Conservation (phyloP, 2,329 filamentous ascomycete species). For the Pyrenophora teres region DNA sequence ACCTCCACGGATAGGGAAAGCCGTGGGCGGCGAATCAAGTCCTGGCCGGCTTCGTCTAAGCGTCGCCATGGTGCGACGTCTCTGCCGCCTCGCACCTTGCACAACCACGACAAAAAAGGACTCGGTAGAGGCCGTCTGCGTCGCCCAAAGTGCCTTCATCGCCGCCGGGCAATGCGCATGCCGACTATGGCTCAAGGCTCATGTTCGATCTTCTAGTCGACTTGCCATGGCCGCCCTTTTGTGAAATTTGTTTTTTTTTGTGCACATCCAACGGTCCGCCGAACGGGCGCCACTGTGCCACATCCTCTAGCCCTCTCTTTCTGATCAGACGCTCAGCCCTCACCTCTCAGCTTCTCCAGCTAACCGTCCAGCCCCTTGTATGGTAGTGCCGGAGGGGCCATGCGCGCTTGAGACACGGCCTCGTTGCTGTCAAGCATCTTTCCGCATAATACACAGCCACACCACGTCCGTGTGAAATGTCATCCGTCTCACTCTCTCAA, state of each 20-base stretch:
- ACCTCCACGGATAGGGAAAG: background rate
- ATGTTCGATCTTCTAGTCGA: conserved; percentile 3
- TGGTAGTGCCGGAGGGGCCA: background rate
- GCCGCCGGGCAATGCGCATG: conserved; percentile 11
- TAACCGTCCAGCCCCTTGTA: background rate
- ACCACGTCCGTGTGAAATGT: background rate
- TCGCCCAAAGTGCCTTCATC: conserved; percentile 5
- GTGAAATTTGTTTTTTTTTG: background rate
- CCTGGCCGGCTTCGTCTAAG: conserved; percentile 11
- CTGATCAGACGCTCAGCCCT: conserved; percentile 12
- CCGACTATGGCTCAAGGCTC: background rate
- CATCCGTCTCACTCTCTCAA: conserved; percentile 6
- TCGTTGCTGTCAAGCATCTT: conserved; percentile 10
- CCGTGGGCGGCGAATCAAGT: conserved; percentile 7
- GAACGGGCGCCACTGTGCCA: conserved; percentile 4
- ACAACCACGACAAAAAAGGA: background rate
- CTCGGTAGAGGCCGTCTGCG: no score
- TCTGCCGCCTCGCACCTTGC: no score
- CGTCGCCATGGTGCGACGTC: conserved; percentile 12
- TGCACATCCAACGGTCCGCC: conserved; percentile 9
- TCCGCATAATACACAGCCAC: conserved; percentile 21
- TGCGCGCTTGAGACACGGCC: conserved; percentile 12
- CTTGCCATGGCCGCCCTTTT: background rate
- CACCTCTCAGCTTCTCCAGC: background rate
- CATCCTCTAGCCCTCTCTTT: background rate